Percentiles rank a stretch among this genome's conserved stretches.
phyloP scores from a whole-genome alignment of 2,329 filamentous ascomycete species.

The Kalaharituber pfeilii region DNA sequence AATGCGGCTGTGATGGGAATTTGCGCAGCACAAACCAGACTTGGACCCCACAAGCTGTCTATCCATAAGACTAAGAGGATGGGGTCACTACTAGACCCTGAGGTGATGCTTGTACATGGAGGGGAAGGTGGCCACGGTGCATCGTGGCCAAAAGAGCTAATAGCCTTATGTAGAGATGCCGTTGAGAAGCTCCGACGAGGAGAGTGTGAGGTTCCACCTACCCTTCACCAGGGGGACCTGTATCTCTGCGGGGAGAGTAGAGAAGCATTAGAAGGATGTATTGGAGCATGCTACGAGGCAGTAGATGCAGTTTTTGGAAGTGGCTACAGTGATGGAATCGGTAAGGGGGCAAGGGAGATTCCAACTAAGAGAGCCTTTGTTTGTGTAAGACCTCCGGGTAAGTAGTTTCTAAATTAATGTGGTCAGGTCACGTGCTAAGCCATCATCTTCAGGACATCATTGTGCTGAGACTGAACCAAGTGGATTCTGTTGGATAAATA shows the following conservation, averaged over 20 bases:
- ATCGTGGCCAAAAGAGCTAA: conserved; percentile 41
- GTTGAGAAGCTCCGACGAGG: conserved; percentile 54
- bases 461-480: conserved; percentile 80
- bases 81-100: conserved; percentile 52
- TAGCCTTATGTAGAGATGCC: conserved; percentile 54
- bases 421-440: no score
- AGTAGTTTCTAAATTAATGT: conserved; percentile 1
- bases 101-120: conserved; percentile 82
- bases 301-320: conserved; percentile 60
- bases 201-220: conserved; percentile 30
- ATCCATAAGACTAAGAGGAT: conserved; percentile 64
- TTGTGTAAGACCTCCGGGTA: conserved; percentile 60
- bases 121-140: conserved; percentile 20
- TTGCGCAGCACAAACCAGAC: conserved; percentile 72
- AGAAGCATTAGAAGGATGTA: conserved; percentile 70
- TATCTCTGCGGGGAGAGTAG: conserved; percentile 79
- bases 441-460: conserved; percentile 54
- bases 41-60: conserved; percentile 39
- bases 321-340: conserved; percentile 33
- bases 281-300: conserved; percentile 86
- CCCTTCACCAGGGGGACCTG: conserved; percentile 73
- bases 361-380: conserved; percentile 58
- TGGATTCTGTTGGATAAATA: conserved; percentile 97
- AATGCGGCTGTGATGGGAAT: conserved; percentile 69
- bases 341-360: neutral